Base-by-base conservation (phyloP, 2,329 filamentous ascomycete genomes). In the Botrytis elliptica region DNA sequence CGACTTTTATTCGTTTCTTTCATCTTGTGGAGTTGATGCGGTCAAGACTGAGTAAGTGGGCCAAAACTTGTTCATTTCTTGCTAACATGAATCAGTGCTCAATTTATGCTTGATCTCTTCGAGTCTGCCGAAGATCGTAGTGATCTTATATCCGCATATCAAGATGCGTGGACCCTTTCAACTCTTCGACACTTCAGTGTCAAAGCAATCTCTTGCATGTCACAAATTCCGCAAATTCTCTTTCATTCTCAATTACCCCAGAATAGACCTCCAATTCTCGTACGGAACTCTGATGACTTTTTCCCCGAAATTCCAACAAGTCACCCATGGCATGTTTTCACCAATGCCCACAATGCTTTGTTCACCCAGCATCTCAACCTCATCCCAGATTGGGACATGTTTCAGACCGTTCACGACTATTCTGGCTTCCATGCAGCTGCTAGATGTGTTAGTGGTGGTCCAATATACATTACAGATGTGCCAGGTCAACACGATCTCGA, bases 271-370 rank as follows among this genome's bases (percentile, higher is more conserved):
- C 85, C 89, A 0, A 86, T 97, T 38, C 85, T 95, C 0, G 88
- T 94, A 29, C 92, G 96, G 65, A 98, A 97, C 83, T 97, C 93
- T 0, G 95, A 91, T 76, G 93, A 98, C 83, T 99, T 95, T 85
- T 98, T 97, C 82, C 96, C 96, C 0, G 89, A 94, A 63, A 88
- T 94, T 6, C 88, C 91, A 0, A 88, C 89, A 0, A 94, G 92
- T 10, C 96, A 99, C 75, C 89, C 95, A 0, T 99, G 96, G 95
- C 96, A 99, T 82, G 88, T 98, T 52, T 99, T 97, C 86, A 90
- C 92, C 76, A 99, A 98, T 80, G 95, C 95, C 0, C 93, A 98
- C 82, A 98, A 97, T 81, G 87, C 89, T 46, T 85, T 98, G 0
- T 85, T 98, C 22, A 95, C 92, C 2, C 90, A 93, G 76, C 91